Evolutionary conservation across 495 filamentous ascomycete genomes (phyloP), one percentile per base, ranked within the genome.

Genomic region (Letharia lupina): DNA sequence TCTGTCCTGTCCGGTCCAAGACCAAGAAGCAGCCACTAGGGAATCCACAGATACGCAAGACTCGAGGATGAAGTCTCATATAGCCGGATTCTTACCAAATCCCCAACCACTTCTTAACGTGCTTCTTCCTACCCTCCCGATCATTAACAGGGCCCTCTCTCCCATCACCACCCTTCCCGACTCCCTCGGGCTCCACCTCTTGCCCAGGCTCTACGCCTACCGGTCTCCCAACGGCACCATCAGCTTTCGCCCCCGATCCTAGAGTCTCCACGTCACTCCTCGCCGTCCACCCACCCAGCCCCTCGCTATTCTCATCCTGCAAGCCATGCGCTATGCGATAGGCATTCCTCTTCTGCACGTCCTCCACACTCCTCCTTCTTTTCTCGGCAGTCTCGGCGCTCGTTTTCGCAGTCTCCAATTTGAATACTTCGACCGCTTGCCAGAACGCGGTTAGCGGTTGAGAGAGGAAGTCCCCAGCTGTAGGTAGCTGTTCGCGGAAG

Each of bases 271-370:
- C 71, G 64, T 74, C 78, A 54, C 33, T 73, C 72, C 73, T 77
- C 12, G 72, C 72, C 0, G 73, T 77, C 81, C 81, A 79, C 28
- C 74, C 77, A 54, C 73, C 78, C 68, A 79, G 73, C 7, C 75
- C 75, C 67, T 83, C 77, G 54, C 31, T 42, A 2, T 59, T 65
- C 50, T 62, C 60, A 39, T 85, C 81, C 69, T 88, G 86, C 71
- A 93, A 39, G 12, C 91, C 91, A 82, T 96, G 91, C 62, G 89
- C 91, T 78, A 88, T 83, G 59, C 90, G 85, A 75, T 89, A 97
- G 75, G 87, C 82, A 54, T 78, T 78, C 67, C 92, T 80, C 84
- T 95, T 94, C 73, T 84, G 78, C 45, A 89, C 87, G 77, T 97
- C 92, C 48, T 94, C 89, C 65, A 88, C 76, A 42, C 84, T 82